Evolutionary conservation across 495 filamentous ascomycete species (phyloP).

Genomic region (Penicillium parvum): DNA sequence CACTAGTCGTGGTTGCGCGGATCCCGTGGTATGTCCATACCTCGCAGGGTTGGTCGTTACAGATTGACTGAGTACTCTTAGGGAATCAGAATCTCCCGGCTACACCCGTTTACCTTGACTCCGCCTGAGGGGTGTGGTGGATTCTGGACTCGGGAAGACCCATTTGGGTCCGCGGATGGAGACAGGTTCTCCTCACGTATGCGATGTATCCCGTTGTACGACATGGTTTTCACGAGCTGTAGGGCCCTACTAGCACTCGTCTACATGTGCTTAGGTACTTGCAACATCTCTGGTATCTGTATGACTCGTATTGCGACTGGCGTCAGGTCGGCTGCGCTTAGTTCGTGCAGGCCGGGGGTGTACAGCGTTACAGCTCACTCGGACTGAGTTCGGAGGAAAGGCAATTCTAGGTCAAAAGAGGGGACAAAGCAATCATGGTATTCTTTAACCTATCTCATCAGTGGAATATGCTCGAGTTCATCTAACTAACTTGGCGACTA

Average conservation of each 20-base stretch:
- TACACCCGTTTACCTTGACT: slow-evolving; percentile 8
- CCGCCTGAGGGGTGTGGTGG: background rate
- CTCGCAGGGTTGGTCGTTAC: too few species aligned
- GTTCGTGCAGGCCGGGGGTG: background rate
- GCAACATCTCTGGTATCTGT: background rate
- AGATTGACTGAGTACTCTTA: too few species aligned
- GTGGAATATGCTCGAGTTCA: too few species aligned
- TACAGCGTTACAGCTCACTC: slow-evolving; percentile 4
- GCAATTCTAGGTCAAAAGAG: background rate
- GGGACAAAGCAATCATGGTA: too few species aligned
- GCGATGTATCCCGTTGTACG: background rate
- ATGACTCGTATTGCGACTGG: background rate
- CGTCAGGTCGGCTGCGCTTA: slow-evolving; percentile 6
- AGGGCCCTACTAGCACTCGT: too few species aligned
- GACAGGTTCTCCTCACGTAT: slow-evolving; percentile 16
- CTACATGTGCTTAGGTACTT: too few species aligned
- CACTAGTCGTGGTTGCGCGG: background rate
- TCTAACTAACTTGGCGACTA: too few species aligned
- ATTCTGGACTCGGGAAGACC: slow-evolving; percentile 19
- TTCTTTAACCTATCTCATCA: too few species aligned
- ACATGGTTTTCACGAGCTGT: too few species aligned
- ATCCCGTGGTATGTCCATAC: background rate
- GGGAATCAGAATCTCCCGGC: slow-evolving; percentile 4
- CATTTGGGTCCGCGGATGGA: slow-evolving; percentile 11
- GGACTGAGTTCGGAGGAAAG: slow-evolving; percentile 2